Conservation (phyloP, 345 rosid species). For the Arabis alpina region DNA sequence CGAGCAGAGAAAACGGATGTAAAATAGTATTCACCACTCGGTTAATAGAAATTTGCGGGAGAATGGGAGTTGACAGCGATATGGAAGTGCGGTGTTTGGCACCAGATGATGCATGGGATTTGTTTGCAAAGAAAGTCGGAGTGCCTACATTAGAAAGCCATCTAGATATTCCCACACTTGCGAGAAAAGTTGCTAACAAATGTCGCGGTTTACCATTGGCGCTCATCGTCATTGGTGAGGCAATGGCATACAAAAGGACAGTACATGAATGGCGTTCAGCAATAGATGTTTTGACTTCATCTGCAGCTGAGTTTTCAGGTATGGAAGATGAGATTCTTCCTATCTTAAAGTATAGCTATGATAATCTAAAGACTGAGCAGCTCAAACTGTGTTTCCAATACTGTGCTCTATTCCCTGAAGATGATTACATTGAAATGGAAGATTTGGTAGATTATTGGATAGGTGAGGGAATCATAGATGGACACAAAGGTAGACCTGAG, state of each 20-base stretch:
- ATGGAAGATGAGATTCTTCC: constrained; percentile 29
- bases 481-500: background rate
- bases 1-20: too few species aligned
- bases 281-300: constrained; percentile 7
- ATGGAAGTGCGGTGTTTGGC: too few species aligned
- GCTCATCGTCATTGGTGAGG: constrained; percentile 5
- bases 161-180: constrained; percentile 2
- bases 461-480: constrained; percentile 41
- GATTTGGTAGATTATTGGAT: constrained; percentile 29
- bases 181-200: constrained; percentile 12
- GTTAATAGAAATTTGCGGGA: too few species aligned
- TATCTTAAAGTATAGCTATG: constrained; percentile 18
- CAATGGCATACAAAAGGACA: constrained; percentile 17
- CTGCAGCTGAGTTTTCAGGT: constrained; percentile 20
- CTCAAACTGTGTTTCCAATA: constrained; percentile 3
- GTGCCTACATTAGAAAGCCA: background rate
- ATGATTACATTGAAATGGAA: constrained; percentile 1
- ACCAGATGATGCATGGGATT: too few species aligned
- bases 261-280: constrained; percentile 24
- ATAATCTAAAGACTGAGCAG: background rate
- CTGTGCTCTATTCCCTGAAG: constrained; percentile 24
- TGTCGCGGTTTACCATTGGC: constrained; percentile 43
- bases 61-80: too few species aligned
- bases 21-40: too few species aligned
- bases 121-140: constrained; percentile 26